Conservation (phyloP, 2,329 filamentous ascomycete genomes). For the Aspergillus tamarii region DNA sequence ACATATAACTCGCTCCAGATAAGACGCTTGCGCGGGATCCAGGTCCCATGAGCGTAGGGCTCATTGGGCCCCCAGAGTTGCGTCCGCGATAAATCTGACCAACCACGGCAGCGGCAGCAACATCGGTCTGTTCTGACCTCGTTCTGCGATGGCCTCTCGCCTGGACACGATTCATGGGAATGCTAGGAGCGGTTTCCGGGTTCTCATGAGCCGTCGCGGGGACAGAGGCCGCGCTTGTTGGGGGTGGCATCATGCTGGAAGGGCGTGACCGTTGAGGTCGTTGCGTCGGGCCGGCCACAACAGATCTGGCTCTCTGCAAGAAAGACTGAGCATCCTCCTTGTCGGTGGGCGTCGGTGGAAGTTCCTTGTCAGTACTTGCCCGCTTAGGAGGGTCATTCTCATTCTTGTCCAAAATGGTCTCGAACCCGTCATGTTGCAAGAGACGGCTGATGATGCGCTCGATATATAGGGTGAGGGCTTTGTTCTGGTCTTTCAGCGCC, state of each 20-base stretch:
- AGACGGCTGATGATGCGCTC: conserved; percentile 98
- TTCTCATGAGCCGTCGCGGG: conserved; percentile 47
- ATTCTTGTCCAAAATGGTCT: conserved; percentile 86
- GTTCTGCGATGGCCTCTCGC: conserved; percentile 49
- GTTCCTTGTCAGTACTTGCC: conserved; percentile 69
- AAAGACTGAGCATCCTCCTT: conserved; percentile 56
- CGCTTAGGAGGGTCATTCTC: conserved; percentile 50
- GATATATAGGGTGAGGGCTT: conserved; percentile 95
- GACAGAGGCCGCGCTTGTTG: conserved; percentile 24
- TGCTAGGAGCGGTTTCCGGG: conserved; percentile 52
- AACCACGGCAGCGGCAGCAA: conserved; percentile 69
- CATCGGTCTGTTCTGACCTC: conserved; percentile 52
- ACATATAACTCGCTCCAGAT: conserved; percentile 53
- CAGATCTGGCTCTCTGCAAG: conserved; percentile 63
- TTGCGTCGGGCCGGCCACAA: conserved; percentile 49
- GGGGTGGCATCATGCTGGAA: conserved; percentile 46
- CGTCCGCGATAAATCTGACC: conserved; percentile 86
- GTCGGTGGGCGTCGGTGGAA: conserved; percentile 71
- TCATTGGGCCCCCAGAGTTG: conserved; percentile 56
- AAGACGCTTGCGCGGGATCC: conserved; percentile 47
- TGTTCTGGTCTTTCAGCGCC: conserved; percentile 87
- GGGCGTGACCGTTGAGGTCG: conserved; percentile 51
- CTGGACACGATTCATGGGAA: conserved; percentile 48
- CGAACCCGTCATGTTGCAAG: conserved; percentile 91
- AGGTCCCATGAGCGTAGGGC: conserved; percentile 51